These are phyloP conservation scores for Neurospora intermedia DNA, from an alignment of 495 filamentous ascomycete genomes.

Conservation along the genomic window DNA sequence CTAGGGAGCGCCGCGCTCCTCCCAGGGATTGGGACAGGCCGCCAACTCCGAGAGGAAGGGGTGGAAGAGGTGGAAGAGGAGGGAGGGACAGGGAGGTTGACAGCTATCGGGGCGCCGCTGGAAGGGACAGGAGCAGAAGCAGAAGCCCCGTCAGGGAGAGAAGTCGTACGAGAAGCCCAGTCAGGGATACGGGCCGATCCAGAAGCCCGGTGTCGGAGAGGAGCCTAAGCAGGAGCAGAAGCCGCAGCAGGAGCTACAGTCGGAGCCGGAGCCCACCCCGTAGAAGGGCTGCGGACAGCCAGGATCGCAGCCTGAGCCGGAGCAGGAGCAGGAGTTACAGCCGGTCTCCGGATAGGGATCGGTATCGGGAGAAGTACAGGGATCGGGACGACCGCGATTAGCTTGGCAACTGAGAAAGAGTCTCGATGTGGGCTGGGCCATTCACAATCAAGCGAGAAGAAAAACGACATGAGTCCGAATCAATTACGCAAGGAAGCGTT, in stretches of 20 bases:
- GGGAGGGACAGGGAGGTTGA: slow-evolving; percentile 3
- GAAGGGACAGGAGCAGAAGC: background rate
- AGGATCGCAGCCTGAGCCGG: background rate
- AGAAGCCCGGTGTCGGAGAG: background rate
- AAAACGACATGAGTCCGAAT: background rate
- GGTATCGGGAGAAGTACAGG: background rate
- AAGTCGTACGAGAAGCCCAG: background rate
- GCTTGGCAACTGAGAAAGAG: background rate
- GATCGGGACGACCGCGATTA: background rate
- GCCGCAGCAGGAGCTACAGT: background rate
- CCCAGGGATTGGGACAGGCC: background rate
- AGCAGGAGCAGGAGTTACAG: background rate
- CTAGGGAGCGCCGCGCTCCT: background rate
- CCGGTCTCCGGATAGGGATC: background rate
- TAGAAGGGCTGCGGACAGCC: background rate
- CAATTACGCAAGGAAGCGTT: background rate
- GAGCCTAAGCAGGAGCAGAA: background rate
- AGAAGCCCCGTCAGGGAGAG: background rate
- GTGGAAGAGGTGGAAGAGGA: background rate
- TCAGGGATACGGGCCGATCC: background rate
- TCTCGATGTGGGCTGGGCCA: background rate
- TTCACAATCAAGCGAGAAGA: background rate
- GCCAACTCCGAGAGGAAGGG: background rate
- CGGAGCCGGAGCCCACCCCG: background rate
- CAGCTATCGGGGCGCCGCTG: background rate